Conservation (phyloP, 2,329 filamentous ascomycete species). For the Sporothrix inflata region DNA sequence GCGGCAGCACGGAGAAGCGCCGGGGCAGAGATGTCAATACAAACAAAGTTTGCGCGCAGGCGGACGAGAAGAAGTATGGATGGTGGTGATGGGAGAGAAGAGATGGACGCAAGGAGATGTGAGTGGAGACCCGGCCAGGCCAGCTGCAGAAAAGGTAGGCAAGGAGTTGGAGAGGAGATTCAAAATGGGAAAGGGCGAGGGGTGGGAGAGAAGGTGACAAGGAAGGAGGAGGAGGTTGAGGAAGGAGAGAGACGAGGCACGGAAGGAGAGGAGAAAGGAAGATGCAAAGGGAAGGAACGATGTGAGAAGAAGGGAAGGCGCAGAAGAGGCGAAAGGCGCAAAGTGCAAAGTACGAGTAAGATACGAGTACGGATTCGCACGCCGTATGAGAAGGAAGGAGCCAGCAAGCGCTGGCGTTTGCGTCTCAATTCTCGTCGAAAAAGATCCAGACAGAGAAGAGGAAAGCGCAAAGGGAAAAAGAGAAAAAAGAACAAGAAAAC, state of each 20-base stretch:
- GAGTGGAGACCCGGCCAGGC: constrained; percentile 21
- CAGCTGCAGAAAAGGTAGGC: neutral
- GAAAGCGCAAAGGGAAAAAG: constrained; percentile 1
- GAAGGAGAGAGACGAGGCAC: too few species aligned
- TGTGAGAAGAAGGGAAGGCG: constrained; percentile 8
- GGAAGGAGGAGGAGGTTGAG: constrained; percentile 9
- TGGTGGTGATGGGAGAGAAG: constrained; percentile 12
- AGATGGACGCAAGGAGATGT: constrained; percentile 22
- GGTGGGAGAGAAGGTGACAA: constrained; percentile 6
- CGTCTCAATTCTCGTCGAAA: neutral
- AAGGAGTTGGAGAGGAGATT: neutral
- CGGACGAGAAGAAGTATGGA: neutral
- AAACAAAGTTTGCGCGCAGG: neutral
- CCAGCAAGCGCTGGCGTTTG: constrained; percentile 32
- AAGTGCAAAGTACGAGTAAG: constrained; percentile 11
- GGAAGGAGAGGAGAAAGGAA: constrained; percentile 19
- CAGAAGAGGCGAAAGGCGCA: neutral
- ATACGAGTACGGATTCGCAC: neutral
- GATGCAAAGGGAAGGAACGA: constrained; percentile 1
- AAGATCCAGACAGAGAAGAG: neutral
- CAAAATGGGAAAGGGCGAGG: neutral
- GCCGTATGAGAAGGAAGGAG: constrained; percentile 23
- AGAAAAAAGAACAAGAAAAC: neutral
- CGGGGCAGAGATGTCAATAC: constrained; percentile 17
- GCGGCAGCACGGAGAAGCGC: constrained; percentile 25